Conservation (phyloP, 768 basidiomycete genomes). For the Collybia sp. region DNA sequence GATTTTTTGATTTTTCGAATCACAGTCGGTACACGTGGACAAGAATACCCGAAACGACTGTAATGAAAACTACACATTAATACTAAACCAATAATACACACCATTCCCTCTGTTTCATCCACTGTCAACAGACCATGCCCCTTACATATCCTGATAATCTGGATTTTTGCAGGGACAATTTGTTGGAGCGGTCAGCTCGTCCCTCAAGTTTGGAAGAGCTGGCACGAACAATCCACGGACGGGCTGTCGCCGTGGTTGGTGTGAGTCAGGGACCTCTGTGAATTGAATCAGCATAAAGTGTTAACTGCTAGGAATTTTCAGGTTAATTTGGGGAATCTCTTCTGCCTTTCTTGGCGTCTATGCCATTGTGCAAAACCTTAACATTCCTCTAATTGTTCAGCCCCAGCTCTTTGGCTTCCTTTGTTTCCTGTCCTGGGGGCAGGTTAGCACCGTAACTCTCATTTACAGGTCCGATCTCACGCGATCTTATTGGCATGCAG, state of each 20-base stretch:
- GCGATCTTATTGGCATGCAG: constrained; percentile 24
- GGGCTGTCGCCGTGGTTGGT: constrained; percentile 69
- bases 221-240: constrained; percentile 57
- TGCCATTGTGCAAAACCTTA: constrained; percentile 56
- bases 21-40: too few relatives aligned
- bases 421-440: constrained; percentile 57
- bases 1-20: too few relatives aligned
- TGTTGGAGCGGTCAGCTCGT: constrained; percentile 66
- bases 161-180: constrained; percentile 43
- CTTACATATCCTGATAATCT: not conserved
- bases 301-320: constrained; percentile 11
- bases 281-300: too few relatives aligned
- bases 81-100: too few relatives aligned
- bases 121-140: too few relatives aligned
- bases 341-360: constrained; percentile 67
- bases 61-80: too few relatives aligned
- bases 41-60: too few relatives aligned
- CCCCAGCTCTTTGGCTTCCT: constrained; percentile 63
- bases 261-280: constrained; percentile 33
- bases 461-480: not conserved
- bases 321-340: constrained; percentile 59
- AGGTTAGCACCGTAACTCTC: constrained; percentile 32
- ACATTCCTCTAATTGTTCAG: constrained; percentile 69
- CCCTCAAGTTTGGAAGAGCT: constrained; percentile 74
- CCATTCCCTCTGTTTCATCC: too few relatives aligned